Conservation (phyloP, 129 eudicot species). For the Saussurea involucrata region DNA sequence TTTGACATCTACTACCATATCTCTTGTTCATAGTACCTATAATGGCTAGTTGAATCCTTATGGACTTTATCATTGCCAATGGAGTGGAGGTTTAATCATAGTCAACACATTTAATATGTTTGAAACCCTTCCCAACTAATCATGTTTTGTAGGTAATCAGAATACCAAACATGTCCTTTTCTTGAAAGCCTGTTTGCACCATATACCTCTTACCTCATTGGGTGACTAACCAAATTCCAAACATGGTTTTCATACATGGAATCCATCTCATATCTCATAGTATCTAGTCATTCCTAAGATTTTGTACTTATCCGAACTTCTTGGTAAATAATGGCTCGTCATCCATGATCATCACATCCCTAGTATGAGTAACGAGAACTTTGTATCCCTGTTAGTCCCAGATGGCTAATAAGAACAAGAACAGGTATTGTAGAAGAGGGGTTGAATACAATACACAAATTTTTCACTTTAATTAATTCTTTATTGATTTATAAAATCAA, state of each 20-base stretch:
- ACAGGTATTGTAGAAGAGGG: too few species aligned
- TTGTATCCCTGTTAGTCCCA: background rate
- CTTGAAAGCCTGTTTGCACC: background rate
- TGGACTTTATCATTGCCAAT: too few species aligned
- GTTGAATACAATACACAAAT: too few species aligned
- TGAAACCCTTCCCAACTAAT: background rate
- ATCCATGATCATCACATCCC: background rate
- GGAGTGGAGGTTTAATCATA: too few species aligned
- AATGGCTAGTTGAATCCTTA: background rate
- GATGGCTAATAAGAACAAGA: too few species aligned
- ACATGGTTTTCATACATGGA: background rate
- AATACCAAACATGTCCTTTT: background rate
- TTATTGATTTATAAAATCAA: too few species aligned
- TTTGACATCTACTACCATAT: background rate
- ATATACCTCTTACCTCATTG: background rate
- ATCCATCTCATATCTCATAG: background rate
- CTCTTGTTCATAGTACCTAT: background rate
- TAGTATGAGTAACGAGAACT: background rate
- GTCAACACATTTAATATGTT: background rate
- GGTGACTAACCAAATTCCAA: background rate
- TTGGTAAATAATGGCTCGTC: background rate
- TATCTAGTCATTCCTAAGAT: background rate
- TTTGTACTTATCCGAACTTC: background rate
- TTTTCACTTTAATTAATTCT: too few species aligned
- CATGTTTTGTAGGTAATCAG: background rate